phyloP scores from a whole-genome alignment of 495 filamentous ascomycete species.

The Evansstolkia leycettana region DNA sequence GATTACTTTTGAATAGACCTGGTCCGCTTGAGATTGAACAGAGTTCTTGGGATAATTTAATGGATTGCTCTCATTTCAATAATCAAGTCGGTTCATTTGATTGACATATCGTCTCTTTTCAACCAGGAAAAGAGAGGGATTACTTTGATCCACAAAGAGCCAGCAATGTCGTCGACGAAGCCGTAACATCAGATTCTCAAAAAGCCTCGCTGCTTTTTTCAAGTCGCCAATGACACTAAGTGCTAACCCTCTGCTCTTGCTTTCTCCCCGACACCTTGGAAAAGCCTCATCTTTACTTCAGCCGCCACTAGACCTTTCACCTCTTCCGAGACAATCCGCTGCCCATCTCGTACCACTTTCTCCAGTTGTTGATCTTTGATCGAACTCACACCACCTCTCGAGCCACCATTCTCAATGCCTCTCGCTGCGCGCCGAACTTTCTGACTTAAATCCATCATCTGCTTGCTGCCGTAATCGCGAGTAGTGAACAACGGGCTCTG shows the following conservation, averaged over 20 bases:
- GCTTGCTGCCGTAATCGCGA: conserved; percentile 83
- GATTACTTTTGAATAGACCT: too few species aligned
- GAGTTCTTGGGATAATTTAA: too few species aligned
- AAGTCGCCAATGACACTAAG: too few species aligned
- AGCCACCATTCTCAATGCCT: conserved; percentile 28
- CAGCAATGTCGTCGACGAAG: conserved; percentile 3
- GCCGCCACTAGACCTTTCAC: conserved; percentile 69
- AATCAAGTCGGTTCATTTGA: not conserved
- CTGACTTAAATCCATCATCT: conserved; percentile 75
- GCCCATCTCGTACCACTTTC: conserved; percentile 67
- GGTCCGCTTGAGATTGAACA: too few species aligned
- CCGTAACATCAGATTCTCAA: too few species aligned
- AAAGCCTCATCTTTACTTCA: conserved; percentile 76
- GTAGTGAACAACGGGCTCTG: conserved; percentile 87
- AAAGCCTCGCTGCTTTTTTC: too few species aligned
- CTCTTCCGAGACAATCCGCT: conserved; percentile 79
- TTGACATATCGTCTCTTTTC: too few species aligned
- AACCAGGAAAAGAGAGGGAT: too few species aligned
- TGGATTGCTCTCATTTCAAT: conserved; percentile 3
- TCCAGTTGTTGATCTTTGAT: conserved; percentile 54
- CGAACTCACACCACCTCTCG: conserved; percentile 15
- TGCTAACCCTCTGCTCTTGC: conserved; percentile 3
- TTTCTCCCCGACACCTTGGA: conserved; percentile 48
- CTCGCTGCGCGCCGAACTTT: conserved; percentile 58
- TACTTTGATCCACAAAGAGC: conserved; percentile 7